Conservation (phyloP, 805 yeast species). For the Nematodospora valgi region DNA sequence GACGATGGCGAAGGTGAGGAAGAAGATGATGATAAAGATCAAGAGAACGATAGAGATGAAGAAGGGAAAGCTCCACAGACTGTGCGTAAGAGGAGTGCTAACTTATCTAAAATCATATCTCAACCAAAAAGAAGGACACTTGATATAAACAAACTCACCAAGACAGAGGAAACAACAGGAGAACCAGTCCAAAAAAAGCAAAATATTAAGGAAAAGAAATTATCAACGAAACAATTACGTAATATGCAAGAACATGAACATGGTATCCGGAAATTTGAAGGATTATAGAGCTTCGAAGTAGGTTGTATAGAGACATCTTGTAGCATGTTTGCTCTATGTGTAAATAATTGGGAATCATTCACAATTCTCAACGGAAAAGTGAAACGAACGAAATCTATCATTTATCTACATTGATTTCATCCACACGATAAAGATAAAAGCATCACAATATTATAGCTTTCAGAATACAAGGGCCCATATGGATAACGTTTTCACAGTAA, state of each 20-base stretch:
- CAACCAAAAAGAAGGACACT: constrained; percentile 15
- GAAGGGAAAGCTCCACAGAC: constrained; percentile 6
- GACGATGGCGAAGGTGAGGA: constrained; percentile 8
- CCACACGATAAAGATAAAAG: too few species aligned
- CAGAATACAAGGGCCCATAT: too few species aligned
- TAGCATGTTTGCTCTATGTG: too few species aligned
- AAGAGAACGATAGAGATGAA: constrained; percentile 13
- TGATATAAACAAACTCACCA: constrained; percentile 18
- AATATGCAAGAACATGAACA: constrained; percentile 54
- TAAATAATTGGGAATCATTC: too few species aligned
- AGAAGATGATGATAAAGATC: constrained; percentile 12
- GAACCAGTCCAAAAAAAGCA: constrained; percentile 28
- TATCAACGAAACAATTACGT: constrained; percentile 43
- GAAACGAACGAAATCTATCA: too few species aligned
- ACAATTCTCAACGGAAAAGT: too few species aligned
- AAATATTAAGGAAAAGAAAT: constrained; percentile 25
- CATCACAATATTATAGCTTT: too few species aligned
- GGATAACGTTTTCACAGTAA: constrained; percentile 34
- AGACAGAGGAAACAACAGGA: constrained; percentile 9
- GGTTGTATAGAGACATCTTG: neutral
- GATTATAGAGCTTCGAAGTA: constrained; percentile 43
- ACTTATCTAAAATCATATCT: constrained; percentile 8
- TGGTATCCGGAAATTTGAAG: constrained; percentile 66
- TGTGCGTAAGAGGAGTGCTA: constrained; percentile 8
- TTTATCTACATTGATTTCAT: too few species aligned